Base-by-base conservation (phyloP, 2,329 filamentous ascomycete species). In the Pseudogymnoascus sp. region DNA sequence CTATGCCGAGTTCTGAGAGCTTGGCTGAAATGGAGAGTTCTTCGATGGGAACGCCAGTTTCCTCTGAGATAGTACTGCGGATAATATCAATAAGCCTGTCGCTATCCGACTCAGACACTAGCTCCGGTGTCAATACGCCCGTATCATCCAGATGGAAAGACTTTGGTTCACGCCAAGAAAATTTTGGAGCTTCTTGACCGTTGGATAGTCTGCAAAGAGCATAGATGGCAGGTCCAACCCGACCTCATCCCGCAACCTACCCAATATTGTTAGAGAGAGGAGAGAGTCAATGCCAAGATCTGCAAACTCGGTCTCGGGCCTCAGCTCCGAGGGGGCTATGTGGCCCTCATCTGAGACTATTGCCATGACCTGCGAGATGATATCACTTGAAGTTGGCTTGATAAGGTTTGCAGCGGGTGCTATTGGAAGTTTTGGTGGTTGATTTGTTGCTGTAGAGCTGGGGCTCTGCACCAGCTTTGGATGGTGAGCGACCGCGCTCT, bases 231-330 rank as follows among this genome's bases (percentile, higher is more conserved):
- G 53, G 22, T 71, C 69, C 22, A 71, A 22, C 2, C 66, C 68
- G 7, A 73, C 62, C 57, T 74, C 70, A 43, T 74, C 72, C 25
- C 66, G 66, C 59, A 74, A 68, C 4, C 71, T 64, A 8, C 64
- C 67, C 1, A 65, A 62, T 38, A 74, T 71, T 2, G 68, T 69
- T 18, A 75, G 61, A 1, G 66, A 64, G 7, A 75, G 62, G 7
- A 75, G 68, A 8, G 73, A 75, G 62, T 75, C 73, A 11, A 75
- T 63, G 12, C 73, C 73, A 14, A 71, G 53, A 37, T 74, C 71
- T 1, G 62, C 64, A 41, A 74, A 73, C 3, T 60, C 57, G 2
- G 63, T 68, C 14, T 59, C 61, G 28, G 71, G 67, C 7, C 64
- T 68, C 9, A 70, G 61, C 2, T 70, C 68, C 3, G 41, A 57